A percentile compares a stretch with the other conserved stretches of the same genome.
These are phyloP conservation scores for Lodderomyces parapsilosis DNA, from an alignment of 1,139 yeast genomes.

Conservation along the genomic window DNA sequence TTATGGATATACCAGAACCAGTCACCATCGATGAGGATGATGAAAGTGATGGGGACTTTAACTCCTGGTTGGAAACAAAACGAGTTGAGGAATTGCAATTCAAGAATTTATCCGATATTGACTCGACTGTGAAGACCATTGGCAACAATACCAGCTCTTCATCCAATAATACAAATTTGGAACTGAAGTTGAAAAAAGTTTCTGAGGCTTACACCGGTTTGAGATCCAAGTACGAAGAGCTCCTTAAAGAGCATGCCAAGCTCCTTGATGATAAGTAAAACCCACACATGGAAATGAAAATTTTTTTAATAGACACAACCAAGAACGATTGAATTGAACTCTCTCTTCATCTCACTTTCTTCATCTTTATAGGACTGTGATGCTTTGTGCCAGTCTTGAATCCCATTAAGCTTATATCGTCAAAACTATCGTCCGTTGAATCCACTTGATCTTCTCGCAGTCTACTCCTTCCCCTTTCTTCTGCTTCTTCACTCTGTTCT, in stretches of 20 bases:
- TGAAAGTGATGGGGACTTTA: constrained; percentile 21
- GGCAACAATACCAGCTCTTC: constrained; percentile 5
- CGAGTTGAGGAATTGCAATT: constrained; percentile 54
- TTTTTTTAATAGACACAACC: background rate
- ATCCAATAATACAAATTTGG: constrained; percentile 26
- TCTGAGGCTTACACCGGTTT: constrained; percentile 59
- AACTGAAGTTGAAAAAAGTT: constrained; percentile 47
- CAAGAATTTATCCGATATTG: constrained; percentile 36
- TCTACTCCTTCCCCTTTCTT: constrained; percentile 12
- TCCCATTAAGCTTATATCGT: constrained; percentile 57
- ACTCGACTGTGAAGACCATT: constrained; percentile 31
- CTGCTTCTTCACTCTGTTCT: background rate
- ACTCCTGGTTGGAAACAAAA: constrained; percentile 45
- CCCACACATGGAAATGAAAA: no score
- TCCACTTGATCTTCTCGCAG: constrained; percentile 14
- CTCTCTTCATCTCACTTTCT: background rate
- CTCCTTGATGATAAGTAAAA: constrained; percentile 15
- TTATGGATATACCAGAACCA: constrained; percentile 39
- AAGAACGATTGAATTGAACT: background rate
- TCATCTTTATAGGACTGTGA: constrained; percentile 47
- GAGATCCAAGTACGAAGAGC: constrained; percentile 59
- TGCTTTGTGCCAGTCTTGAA: constrained; percentile 35
- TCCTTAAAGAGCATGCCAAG: constrained; percentile 53
- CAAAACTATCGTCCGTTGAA: constrained; percentile 25
- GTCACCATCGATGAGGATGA: background rate